Percentiles rank a stretch among this genome's conserved stretches.
phyloP scores from a whole-genome alignment of 2,329 filamentous ascomycete genomes.

The Penicillium sp. region DNA sequence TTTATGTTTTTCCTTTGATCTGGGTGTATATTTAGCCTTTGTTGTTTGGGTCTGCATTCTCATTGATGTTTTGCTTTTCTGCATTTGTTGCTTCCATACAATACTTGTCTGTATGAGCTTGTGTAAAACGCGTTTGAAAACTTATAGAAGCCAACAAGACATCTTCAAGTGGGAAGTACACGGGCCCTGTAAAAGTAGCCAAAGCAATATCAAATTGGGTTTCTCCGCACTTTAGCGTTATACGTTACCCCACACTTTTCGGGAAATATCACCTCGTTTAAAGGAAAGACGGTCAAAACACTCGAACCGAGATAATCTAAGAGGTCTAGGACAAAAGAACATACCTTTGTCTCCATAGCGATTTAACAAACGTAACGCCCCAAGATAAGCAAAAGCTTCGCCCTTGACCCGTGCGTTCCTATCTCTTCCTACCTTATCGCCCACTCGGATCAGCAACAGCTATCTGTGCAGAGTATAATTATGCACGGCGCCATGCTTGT shows the following conservation, averaged over 20 bases:
- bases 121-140: neutral
- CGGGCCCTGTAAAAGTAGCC: neutral
- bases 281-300: neutral
- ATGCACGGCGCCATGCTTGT: neutral
- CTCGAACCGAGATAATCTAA: neutral
- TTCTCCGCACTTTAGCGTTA: neutral
- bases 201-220: neutral
- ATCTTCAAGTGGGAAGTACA: neutral
- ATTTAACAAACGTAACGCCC: neutral
- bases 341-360: no score
- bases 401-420: neutral
- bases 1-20: constrained; percentile 15
- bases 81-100: constrained; percentile 9
- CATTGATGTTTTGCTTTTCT: neutral
- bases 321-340: neutral
- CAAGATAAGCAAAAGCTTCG: neutral
- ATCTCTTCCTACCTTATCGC: constrained; percentile 4
- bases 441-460: constrained; percentile 4
- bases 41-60: constrained; percentile 7
- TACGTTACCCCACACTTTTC: neutral
- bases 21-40: constrained; percentile 27
- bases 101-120: neutral
- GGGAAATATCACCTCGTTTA: neutral
- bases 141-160: neutral
- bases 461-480: neutral